A percentile compares a stretch with the other conserved stretches of the same genome.
These are phyloP conservation scores for Quercus gilva DNA, from an alignment of 306 rosid genomes.

Conservation along the genomic window DNA sequence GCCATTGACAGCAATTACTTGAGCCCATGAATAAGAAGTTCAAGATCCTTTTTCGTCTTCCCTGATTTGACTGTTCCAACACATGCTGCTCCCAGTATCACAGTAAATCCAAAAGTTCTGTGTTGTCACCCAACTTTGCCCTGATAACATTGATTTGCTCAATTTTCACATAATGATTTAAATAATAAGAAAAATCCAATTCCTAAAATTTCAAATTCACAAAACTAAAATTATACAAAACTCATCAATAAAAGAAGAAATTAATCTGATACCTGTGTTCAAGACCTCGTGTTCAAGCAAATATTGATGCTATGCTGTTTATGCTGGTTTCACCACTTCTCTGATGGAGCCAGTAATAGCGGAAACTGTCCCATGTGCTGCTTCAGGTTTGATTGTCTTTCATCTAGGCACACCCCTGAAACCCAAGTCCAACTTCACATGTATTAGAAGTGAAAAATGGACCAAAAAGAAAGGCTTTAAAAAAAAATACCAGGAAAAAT, in stretches of 20 bases:
- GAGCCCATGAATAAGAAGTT: slow-evolving; percentile 78
- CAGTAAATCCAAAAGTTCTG: slow-evolving; percentile 63
- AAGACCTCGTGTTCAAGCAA: slow-evolving; percentile 94
- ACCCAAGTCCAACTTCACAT: not conserved
- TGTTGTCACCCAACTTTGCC: slow-evolving; percentile 84
- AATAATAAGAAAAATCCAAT: not conserved
- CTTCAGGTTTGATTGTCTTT: slow-evolving; percentile 97
- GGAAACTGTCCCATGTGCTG: slow-evolving; percentile 97
- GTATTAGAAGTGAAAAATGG: not conserved
- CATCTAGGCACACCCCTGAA: slow-evolving; percentile 99
- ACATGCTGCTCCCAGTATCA: slow-evolving; percentile 83
- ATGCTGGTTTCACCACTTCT: slow-evolving; percentile 98
- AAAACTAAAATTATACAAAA: not conserved
- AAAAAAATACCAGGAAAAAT: not conserved
- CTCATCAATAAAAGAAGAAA: not conserved
- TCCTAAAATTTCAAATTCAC: not conserved
- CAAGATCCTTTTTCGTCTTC: slow-evolving; percentile 99
- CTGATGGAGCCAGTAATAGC: slow-evolving; percentile 93
- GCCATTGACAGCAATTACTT: slow-evolving; percentile 41
- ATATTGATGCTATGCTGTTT: slow-evolving; percentile 95
- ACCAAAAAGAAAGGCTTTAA: not conserved
- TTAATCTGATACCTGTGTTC: slow-evolving; percentile 69
- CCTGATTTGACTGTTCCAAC: slow-evolving; percentile 79
- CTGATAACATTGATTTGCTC: slow-evolving; percentile 27
- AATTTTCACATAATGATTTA: not conserved